phyloP scores from a whole-genome alignment of 208 protist species.

The Strigomonas galati region DNA sequence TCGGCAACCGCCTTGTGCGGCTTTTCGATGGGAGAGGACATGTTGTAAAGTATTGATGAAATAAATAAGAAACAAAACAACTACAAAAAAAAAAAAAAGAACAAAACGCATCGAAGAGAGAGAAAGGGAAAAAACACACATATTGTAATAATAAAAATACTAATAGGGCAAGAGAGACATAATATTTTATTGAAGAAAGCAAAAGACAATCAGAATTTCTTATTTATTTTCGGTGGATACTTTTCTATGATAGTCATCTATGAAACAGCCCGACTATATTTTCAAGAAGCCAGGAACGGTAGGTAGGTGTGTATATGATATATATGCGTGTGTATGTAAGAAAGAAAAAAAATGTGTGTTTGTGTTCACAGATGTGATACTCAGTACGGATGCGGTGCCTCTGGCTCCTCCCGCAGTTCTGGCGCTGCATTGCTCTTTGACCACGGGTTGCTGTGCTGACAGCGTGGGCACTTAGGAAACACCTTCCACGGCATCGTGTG shows the following conservation, averaged over 20 bases:
- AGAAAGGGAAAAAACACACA: not conserved
- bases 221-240: too few species aligned
- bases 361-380: too few species aligned
- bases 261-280: too few species aligned
- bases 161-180: too few species aligned
- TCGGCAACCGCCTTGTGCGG: slow-evolving; percentile 20
- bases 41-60: not conserved
- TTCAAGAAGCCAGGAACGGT: too few species aligned
- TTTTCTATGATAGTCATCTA: too few species aligned
- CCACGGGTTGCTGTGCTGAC: slow-evolving; percentile 2
- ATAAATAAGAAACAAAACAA: not conserved
- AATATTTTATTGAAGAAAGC: too few species aligned
- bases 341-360: too few species aligned
- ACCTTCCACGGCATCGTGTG: not conserved
- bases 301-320: too few species aligned
- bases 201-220: too few species aligned
- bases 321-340: too few species aligned
- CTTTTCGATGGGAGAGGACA: slow-evolving; percentile 10
- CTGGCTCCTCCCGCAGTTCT: not conserved
- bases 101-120: not conserved
- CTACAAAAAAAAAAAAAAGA: slow-evolving; percentile 9
- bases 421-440: slow-evolving; percentile 4
- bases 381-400: not conserved
- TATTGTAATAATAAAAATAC: not conserved
- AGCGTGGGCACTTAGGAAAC: slow-evolving; percentile 11